Percentiles rank a stretch among this genome's conserved stretches.
Evolutionary conservation across 306 rosid genomes (phyloP).

Genomic region (Acacia crassicarpa): DNA sequence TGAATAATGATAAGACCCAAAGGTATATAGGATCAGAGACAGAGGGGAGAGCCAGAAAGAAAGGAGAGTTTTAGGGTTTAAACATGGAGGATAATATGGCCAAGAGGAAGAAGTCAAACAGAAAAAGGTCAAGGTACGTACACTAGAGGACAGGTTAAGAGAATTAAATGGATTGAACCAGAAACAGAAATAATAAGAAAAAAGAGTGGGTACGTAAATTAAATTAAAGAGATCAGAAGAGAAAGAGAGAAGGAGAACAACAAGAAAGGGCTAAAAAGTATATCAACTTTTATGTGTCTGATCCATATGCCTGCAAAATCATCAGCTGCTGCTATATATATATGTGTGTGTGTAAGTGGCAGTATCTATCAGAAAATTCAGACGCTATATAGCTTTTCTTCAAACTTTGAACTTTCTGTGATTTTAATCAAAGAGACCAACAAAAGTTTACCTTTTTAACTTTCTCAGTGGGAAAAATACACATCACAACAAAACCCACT

Average conservation of each 20-base stretch:
- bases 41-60: neutral
- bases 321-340: neutral
- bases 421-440: neutral
- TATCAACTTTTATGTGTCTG: constrained; percentile 6
- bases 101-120: constrained; percentile 20
- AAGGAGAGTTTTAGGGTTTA: neutral
- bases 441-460: neutral
- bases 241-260: neutral
- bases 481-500: neutral
- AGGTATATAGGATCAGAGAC: neutral
- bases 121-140: neutral
- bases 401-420: neutral
- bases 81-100: neutral
- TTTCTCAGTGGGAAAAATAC: neutral
- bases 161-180: constrained; percentile 12
- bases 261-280: neutral
- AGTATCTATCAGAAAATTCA: neutral
- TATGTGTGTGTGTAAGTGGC: neutral
- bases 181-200: neutral
- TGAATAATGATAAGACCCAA: neutral
- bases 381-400: neutral
- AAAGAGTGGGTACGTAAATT: neutral
- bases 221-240: neutral
- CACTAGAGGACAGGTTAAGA: neutral
- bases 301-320: neutral